Base-by-base conservation (phyloP, 768 basidiomycete species). In the Austroboletus festivus region DNA sequence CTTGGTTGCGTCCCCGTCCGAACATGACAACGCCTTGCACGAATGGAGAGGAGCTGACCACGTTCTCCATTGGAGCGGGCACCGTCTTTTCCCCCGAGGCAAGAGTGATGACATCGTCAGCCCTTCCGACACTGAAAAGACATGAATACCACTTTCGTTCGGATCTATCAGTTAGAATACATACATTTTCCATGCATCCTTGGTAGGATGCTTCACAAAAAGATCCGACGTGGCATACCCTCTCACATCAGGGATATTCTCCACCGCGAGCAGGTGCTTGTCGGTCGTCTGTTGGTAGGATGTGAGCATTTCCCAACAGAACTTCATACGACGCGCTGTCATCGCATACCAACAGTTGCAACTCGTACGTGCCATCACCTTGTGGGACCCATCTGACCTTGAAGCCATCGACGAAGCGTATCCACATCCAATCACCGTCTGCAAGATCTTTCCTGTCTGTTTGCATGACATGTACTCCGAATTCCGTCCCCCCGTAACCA, bases 191-290 rank as follows among this genome's bases (percentile, higher is more conserved):
- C 65, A 81, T 15, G 68, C 35, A 1, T 71, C 63, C 5, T 69
- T 71, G 0, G 68, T 69, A 0, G 78, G 74, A 54, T 80, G 79
- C 22, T 70, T 68, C 1, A 67, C 48, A 12, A 80, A 60, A 3
- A 79, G 37, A 55, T 79, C 79, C 1, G 64, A 58, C 2, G 75
- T 76, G 2, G 73, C 64, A 39, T 75, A 77, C 10, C 70, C 74
- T 20, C 63, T 60, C 16, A 56, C 53, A 3, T 74, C 77, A 1
- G 69, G 55, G 2, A 72, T 42, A 53, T 78, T 78, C 38, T 67
- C 49, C 10, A 65, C 35, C 0, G 59, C 52, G 40, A 55, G 49
- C 12, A 26, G 21, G 20, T 39, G 44, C 2, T 12, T 0, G 15
- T 45, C 40, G 3, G 49, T 48, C 9, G 50, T 18, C 50, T 50